These are phyloP conservation scores for Fusarium sp. DNA, from an alignment of 2,329 filamentous ascomycete genomes.

Conservation along the genomic window DNA sequence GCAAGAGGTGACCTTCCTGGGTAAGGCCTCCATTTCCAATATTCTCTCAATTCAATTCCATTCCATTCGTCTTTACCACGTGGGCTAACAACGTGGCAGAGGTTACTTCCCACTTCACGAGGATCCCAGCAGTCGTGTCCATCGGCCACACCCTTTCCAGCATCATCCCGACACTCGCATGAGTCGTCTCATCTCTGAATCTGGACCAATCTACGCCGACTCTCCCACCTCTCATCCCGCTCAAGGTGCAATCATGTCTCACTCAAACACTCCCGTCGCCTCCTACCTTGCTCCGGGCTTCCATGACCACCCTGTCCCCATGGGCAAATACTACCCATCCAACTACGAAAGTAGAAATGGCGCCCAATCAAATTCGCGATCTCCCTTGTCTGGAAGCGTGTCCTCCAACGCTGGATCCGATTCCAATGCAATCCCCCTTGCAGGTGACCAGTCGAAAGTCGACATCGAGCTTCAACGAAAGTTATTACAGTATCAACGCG, in stretches of 20 bases:
- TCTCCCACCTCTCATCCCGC: conserved; percentile 42
- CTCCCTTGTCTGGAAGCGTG: conserved; percentile 40
- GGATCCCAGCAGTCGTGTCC: conserved; percentile 58
- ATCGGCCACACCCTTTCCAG: conserved; percentile 63
- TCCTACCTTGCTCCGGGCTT: conserved; percentile 62
- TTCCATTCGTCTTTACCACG: background rate
- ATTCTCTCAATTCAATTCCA: background rate
- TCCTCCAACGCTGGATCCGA: conserved; percentile 50
- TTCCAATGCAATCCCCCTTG: conserved; percentile 44
- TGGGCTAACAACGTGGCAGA: conserved; percentile 48
- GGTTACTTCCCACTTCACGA: conserved; percentile 71
- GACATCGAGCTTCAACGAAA: conserved; percentile 60
- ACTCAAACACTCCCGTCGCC: conserved; percentile 56
- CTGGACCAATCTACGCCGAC: conserved; percentile 40
- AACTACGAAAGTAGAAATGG: conserved; percentile 62
- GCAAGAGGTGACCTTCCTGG: conserved; percentile 67
- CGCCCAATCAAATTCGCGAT: conserved; percentile 33
- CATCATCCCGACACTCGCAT: conserved; percentile 50
- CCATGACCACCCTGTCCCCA: conserved; percentile 58
- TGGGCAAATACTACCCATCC: conserved; percentile 71
- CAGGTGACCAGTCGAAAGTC: conserved; percentile 13
- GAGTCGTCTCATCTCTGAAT: conserved; percentile 49
- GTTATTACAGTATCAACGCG: conserved; percentile 67
- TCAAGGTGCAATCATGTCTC: conserved; percentile 28
- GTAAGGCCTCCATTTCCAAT: conserved; percentile 51